A percentile compares a stretch with the other conserved stretches of the same genome.
phyloP scores from a whole-genome alignment of 2,329 filamentous ascomycete genomes.

The Scedosporium aurantiacum region DNA sequence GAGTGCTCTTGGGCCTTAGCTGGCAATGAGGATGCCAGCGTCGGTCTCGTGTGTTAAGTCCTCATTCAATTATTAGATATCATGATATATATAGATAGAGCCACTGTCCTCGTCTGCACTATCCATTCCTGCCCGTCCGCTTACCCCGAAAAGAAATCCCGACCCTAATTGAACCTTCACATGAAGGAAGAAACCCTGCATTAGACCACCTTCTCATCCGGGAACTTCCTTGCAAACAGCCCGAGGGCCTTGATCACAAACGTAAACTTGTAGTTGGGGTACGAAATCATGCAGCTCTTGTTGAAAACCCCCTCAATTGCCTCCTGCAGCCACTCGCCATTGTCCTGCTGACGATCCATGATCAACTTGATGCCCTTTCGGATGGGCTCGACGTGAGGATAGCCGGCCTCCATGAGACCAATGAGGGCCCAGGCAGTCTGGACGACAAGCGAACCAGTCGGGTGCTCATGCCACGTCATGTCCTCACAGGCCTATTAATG shows the following conservation, averaged over 20 bases:
- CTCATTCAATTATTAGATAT: constrained; percentile 1
- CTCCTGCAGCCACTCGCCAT: constrained; percentile 93
- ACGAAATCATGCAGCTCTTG: constrained; percentile 98
- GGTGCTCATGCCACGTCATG: constrained; percentile 63
- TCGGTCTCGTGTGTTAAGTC: background rate
- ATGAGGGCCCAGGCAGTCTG: constrained; percentile 89
- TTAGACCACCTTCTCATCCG: constrained; percentile 48
- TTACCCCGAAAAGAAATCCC: no score
- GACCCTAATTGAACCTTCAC: no score
- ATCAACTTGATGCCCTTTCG: constrained; percentile 67
- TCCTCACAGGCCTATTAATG: constrained; percentile 58
- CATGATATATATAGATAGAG: background rate
- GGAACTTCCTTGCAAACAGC: constrained; percentile 68
- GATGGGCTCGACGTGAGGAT: constrained; percentile 62
- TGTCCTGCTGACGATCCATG: constrained; percentile 72
- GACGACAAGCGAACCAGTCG: constrained; percentile 71
- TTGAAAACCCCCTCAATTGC: constrained; percentile 98
- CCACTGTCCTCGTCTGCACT: background rate
- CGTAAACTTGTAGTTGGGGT: constrained; percentile 97
- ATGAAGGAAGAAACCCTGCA: constrained; percentile 17
- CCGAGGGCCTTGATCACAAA: constrained; percentile 92
- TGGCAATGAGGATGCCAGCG: no score
- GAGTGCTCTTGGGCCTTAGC: no score
- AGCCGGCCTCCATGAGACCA: constrained; percentile 70
- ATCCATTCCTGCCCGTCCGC: background rate